phyloP scores from a whole-genome alignment of 768 basidiomycete species.

The Suillus americanus region DNA sequence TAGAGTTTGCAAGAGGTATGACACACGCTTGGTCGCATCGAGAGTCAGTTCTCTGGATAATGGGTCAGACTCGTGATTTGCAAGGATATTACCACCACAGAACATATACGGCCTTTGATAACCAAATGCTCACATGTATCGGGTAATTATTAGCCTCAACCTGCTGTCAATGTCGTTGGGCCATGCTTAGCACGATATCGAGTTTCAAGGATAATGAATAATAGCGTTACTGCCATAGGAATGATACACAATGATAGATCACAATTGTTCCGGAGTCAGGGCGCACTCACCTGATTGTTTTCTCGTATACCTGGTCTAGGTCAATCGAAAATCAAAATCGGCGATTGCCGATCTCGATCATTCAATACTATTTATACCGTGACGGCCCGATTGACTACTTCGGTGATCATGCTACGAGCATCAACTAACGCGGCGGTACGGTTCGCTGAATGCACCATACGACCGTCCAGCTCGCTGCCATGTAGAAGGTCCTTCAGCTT shows the following conservation, averaged over 20 bases:
- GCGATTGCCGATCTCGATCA: not conserved
- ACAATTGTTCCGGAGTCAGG: too few relatives aligned
- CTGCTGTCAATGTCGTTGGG: not conserved
- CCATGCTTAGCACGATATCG: not conserved
- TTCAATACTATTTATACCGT: too few relatives aligned
- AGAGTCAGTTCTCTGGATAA: not conserved
- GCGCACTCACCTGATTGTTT: too few relatives aligned
- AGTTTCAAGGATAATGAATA: not conserved
- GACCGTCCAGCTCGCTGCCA: not conserved
- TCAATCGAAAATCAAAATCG: not conserved
- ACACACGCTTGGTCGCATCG: too few relatives aligned
- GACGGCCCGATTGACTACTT: too few relatives aligned
- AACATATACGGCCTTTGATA: not conserved
- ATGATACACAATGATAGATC: not conserved
- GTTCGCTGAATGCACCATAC: not conserved
- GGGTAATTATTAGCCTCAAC: not conserved
- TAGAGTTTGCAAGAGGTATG: not conserved
- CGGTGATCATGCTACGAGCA: not conserved
- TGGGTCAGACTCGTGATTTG: not conserved
- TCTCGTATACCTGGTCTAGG: too few relatives aligned
- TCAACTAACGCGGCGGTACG: not conserved
- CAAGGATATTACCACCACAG: not conserved
- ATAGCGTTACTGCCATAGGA: not conserved
- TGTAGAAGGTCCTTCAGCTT: not conserved
- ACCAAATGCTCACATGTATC: not conserved